Evolutionary conservation across 768 basidiomycete species (phyloP).

Genomic region (Suillus subluteus): DNA sequence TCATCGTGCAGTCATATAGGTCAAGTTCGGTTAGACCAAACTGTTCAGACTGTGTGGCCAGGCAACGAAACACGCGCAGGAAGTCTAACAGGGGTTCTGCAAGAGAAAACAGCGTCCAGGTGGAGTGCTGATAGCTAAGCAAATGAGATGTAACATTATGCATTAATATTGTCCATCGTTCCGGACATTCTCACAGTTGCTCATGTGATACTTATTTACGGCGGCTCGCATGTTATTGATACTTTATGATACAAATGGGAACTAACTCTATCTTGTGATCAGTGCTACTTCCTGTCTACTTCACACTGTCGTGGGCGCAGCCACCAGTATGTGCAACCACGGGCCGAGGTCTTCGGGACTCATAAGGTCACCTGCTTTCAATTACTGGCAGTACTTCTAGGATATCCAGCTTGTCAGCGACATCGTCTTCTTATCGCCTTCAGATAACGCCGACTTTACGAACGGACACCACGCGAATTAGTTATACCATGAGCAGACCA

Average conservation of each 20-base stretch:
- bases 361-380: not conserved
- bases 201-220: not conserved
- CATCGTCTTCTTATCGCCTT: not conserved
- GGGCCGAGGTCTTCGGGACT: not conserved
- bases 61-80: not conserved
- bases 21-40: not conserved
- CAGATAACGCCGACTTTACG: not conserved
- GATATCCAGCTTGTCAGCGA: not conserved
- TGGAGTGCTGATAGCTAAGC: not conserved
- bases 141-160: not conserved
- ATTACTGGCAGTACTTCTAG: not conserved
- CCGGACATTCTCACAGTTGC: not conserved
- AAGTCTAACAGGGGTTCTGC: not conserved
- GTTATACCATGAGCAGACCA: slow-evolving; percentile 22
- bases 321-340: not conserved
- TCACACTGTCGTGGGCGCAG: not conserved
- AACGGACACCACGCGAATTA: not conserved
- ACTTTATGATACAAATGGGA: not conserved
- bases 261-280: not conserved
- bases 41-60: not conserved
- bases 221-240: not conserved
- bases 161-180: not conserved
- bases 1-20: not conserved
- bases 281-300: not conserved
- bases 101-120: not conserved